Evolutionary conservation across 176 grass and related monocot species (phyloP), one percentile per base, ranked within the genome.

Genomic region (Leersia perrieri): DNA sequence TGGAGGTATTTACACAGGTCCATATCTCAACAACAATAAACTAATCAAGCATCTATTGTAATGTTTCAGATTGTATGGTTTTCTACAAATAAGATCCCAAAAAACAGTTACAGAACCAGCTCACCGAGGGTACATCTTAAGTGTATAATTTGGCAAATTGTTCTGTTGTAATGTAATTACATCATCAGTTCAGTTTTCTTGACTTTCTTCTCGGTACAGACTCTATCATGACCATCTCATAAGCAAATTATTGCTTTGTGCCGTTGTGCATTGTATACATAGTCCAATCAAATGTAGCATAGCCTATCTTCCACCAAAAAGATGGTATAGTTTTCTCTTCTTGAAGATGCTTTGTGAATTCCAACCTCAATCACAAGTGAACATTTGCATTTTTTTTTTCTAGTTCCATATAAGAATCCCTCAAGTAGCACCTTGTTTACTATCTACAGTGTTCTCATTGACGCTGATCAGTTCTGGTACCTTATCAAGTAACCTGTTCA

Each of bases 401-500:
- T 30, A 35, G 47, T 23, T 33, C 23, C 35, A 67, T 70, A 75
- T 62, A 41, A 5, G 11, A 20, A 39, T 15, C 2, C 26, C 40
- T 82, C 47, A 89, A 36, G 66, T 40, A 25, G 66, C 68, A 27
- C 78, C 66, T 38, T 66, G 77, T 82, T 82, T 78, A 23, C 10
- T 78, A 49, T 86, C 66, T 72, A 68, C 6, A 16, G 38, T n/a
- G 47, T 81, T 77, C 42, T 91, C 86, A 69, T 74, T 83, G 47
- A 23, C 45, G 68, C 70, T 42, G 11, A 89, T 80, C 44, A 95
- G 60, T 87, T 99, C 93, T 44, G 92, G 92, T 68, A 99, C 89
- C 90, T 95, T 84, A 73, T 93, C 83, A 33, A 99, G 90, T 76
- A 99, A 86, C 30, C 84, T 45, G 68, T 99, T 91, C 72, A 93